Evolutionary conservation across 495 filamentous ascomycete genomes (phyloP), one percentile per base, ranked within the genome.

Genomic region (Poronia punctata): DNA sequence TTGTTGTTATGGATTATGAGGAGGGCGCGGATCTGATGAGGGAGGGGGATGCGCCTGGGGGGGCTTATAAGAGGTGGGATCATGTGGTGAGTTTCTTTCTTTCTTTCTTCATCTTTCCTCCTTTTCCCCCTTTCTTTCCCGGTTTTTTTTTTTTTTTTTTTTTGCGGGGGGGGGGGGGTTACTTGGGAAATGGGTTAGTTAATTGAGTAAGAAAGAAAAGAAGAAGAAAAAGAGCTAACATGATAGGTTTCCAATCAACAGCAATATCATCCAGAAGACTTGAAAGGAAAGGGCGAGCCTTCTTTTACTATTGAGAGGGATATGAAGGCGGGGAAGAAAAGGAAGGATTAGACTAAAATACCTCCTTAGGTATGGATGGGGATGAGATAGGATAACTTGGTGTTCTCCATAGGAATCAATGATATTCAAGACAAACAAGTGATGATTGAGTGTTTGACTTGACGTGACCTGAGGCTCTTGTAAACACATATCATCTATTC

Each of bases 21-120:
- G 92, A 98, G 54, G 92, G 89, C 3, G 69, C 79, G 0, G 84
- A 96, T 44, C 66, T 95, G 64, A 86, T 85, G 80, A 71, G 79
- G 12, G 88, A 93, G 43, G 41, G 49, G 0, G 70, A 74, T 36
- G 75, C 74, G 2, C 56, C 58, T 0, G 80, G 79, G 12, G 79
- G 76, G 1, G 54, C 72, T 0, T 87, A 86, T 48, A 82, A 72
- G 54, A 62, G 81, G 32, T 92, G 78, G 71, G 69, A 74, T 8
- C 74, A 74, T 25, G 52, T 83, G 18, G 84, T 89, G 71, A 52
- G 81, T 71, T n/a, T 25, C 22, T 12, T 29, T 12, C 20, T 26
- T 24, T 19, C 6, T 35, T 21, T 29, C 14, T 15, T 19, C 28
- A 12, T 3, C 12, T 14, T 11, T 6, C 9, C 12, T 48, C 23